Percentiles rank a stretch among this genome's conserved stretches.
Conservation (phyloP, 345 rosid genomes). For the Orychophragmus violaceus region DNA sequence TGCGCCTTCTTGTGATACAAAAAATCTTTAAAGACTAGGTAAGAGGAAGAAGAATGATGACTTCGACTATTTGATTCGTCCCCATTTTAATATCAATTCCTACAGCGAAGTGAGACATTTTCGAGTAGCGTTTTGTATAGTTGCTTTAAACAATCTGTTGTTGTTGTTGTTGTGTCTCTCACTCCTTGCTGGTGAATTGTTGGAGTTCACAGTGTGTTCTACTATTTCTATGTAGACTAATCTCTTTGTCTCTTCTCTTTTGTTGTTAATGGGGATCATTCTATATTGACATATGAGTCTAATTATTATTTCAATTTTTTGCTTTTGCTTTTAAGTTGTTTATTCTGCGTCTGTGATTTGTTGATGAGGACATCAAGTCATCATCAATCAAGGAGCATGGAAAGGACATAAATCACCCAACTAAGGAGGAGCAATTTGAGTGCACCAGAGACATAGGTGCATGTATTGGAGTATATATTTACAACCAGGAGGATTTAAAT, state of each 20-base stretch:
- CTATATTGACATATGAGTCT: slow-evolving; percentile 16
- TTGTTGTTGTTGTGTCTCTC: slow-evolving; percentile 25
- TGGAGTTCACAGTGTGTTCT: slow-evolving; percentile 12
- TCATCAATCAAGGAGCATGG: no score
- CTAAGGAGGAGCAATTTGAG: no score
- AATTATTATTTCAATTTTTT: slow-evolving; percentile 1
- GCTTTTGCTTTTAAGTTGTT: no score
- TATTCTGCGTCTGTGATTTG: no score
- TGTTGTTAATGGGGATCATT: slow-evolving; percentile 1
- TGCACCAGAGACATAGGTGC: no score
- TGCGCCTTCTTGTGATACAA: slow-evolving; percentile 66
- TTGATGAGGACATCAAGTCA: no score
- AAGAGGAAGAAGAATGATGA: no score
- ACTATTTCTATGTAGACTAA: slow-evolving; percentile 22
- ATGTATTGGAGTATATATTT: no score
- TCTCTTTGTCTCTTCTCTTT: not conserved
- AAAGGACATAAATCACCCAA: no score
- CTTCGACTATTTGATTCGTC: slow-evolving; percentile 27
- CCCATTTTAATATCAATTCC: slow-evolving; percentile 12
- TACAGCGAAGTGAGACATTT: not conserved
- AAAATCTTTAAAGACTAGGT: slow-evolving; percentile 3
- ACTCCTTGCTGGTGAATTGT: not conserved
- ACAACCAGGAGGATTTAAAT: no score
- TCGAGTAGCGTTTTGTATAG: no score
- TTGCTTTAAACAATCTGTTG: slow-evolving; percentile 14